Base-by-base conservation (phyloP, 176 grass and related monocot genomes). In the Poa pratensis region DNA sequence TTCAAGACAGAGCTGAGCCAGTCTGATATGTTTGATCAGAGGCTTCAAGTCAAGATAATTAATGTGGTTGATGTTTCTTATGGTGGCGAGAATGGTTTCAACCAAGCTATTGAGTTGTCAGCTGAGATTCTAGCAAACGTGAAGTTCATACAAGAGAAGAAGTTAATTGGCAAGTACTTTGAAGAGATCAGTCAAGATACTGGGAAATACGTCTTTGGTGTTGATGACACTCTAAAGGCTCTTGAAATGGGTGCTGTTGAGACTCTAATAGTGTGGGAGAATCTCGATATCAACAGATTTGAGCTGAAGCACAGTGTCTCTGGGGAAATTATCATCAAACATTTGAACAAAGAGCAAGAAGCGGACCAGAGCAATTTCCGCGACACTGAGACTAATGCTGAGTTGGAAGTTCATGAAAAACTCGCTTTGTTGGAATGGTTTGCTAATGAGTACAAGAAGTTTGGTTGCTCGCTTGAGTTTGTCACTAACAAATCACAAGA, bases 41-140 rank as follows among this genome's bases (percentile, higher is more conserved):
- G 83, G 3, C 88, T 90, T 70, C 72, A 86, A 55, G 83, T 24
- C 19, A 90, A 90, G 73, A 90, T 90, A 64, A 83, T 90, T 8
- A 90, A 86, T 86, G 88, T 86, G 63, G 88, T 90, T 43, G 88
- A 90, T 86, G 88, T 90, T 82, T 90, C 88, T 11, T 90, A 90
- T 73, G 88, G 88, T 17, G 83, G 88, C 0, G 88, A 90, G 73
- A 90, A 82, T 73, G 83, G 88, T 72, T 90, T 90, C 54, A 90
- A 90, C 79, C 88, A 90, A 82, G 88, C 88, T 20, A 86, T 86
- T 86, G 88, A 90, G 19, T 82, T 86, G 73, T 90, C 88, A 54
- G 83, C 88, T 82, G 88, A 90, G 79, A 86, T 90, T 61, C 73
- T 90, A 55, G 83, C 83, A 78, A 90, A 90, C 35, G 88, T 90